These are phyloP conservation scores for Chionographis japonica DNA, from an alignment of 106 monocot genomes.

Conservation along the genomic window DNA sequence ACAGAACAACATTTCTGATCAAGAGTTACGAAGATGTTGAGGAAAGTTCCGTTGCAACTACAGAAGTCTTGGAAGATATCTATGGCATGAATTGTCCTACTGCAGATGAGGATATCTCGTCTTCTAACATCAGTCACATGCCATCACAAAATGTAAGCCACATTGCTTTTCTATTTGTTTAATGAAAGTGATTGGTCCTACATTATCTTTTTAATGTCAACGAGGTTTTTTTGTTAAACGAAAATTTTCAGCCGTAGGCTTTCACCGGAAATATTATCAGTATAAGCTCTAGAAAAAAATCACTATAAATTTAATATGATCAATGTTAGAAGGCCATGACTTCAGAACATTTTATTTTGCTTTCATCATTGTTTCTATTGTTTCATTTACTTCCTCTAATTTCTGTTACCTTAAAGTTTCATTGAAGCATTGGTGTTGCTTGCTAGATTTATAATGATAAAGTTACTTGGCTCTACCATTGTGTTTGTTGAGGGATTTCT, in stretches of 20 bases:
- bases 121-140: slow-evolving; percentile 29
- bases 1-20: slow-evolving; percentile 47
- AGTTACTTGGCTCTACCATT: too few relatives aligned
- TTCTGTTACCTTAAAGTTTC: too few relatives aligned
- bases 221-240: not conserved
- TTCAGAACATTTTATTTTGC: too few relatives aligned
- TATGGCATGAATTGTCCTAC: slow-evolving; percentile 37
- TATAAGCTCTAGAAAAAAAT: too few relatives aligned
- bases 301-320: too few relatives aligned
- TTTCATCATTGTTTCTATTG: too few relatives aligned
- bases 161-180: not conserved
- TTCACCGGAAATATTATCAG: not conserved
- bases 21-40: slow-evolving; percentile 67
- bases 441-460: too few relatives aligned
- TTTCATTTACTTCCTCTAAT: too few relatives aligned
- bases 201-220: not conserved
- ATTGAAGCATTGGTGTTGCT: too few relatives aligned
- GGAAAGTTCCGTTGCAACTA: slow-evolving; percentile 36
- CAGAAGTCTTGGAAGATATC: slow-evolving; percentile 41
- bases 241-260: too few relatives aligned
- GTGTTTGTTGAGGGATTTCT: too few relatives aligned
- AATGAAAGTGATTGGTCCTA: not conserved
- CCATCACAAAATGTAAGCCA: slow-evolving; percentile 45
- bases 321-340: too few relatives aligned
- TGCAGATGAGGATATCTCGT: slow-evolving; percentile 43